Evolutionary conservation across 208 protist genomes (phyloP).

Genomic region (Trypanosoma brucei): DNA sequence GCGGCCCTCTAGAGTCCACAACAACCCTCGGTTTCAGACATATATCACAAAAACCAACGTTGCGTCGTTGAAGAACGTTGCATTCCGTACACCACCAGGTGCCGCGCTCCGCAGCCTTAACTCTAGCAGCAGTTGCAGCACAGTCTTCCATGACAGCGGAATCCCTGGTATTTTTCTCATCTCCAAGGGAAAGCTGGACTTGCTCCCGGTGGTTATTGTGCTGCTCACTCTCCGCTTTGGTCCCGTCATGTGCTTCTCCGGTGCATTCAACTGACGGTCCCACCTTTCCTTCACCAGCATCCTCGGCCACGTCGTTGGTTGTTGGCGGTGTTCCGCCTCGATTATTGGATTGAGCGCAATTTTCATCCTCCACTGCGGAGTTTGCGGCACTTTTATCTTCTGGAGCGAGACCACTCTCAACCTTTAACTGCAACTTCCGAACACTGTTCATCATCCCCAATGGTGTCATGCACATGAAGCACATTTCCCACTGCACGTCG

Average conservation of each 20-base stretch:
- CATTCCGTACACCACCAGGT: constrained; percentile 74
- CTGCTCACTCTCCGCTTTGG: too few relatives aligned
- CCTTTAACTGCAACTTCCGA: constrained; percentile 1
- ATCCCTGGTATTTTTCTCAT: too few relatives aligned
- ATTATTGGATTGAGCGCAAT: not conserved
- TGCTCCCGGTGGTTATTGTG: too few relatives aligned
- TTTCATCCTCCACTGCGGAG: not conserved
- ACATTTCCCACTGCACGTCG: constrained; percentile 81
- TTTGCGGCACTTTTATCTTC: not conserved
- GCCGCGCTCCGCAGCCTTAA: constrained; percentile 20
- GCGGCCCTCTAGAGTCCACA: constrained; percentile 1
- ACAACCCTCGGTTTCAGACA: constrained; percentile 47
- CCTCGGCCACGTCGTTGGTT: too few relatives aligned
- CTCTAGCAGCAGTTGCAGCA: not conserved
- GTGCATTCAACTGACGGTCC: too few relatives aligned
- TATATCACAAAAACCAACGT: constrained; percentile 81
- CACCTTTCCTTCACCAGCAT: too few relatives aligned
- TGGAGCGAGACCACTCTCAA: not conserved
- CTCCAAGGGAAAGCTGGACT: too few relatives aligned
- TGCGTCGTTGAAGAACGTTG: constrained; percentile 75
- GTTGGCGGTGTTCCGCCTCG: too few relatives aligned
- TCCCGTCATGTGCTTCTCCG: too few relatives aligned
- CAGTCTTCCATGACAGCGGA: not conserved
- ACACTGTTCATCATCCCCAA: constrained; percentile 41
- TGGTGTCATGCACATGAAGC: constrained; percentile 32